Conservation (phyloP, 176 grass and related monocot genomes). For the Pontederia crassipes region DNA sequence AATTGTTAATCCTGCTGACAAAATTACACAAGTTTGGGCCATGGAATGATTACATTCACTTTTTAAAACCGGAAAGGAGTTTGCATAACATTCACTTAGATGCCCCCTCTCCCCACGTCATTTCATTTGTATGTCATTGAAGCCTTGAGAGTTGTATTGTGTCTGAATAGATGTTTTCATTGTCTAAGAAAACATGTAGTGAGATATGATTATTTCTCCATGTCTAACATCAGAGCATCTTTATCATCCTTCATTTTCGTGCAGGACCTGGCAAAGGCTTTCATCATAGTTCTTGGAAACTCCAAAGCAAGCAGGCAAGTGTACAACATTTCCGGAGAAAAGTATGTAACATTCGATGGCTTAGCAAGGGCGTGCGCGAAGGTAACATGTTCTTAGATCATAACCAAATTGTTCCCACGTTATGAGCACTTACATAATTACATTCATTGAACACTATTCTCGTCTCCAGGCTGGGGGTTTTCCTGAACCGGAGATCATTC, state of each 20-base stretch:
- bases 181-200: too few relatives aligned
- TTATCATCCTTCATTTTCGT: not conserved
- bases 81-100: too few relatives aligned
- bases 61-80: too few relatives aligned
- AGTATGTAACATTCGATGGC: conserved; percentile 95
- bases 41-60: too few relatives aligned
- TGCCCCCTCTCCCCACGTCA: too few relatives aligned
- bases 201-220: too few relatives aligned
- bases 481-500: conserved; percentile 80
- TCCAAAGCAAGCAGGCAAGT: conserved; percentile 85
- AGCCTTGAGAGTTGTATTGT: too few relatives aligned
- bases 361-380: conserved; percentile 86
- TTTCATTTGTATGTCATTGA: too few relatives aligned
- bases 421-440: not conserved
- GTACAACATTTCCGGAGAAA: conserved; percentile 88
- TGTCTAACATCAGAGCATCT: too few relatives aligned
- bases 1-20: not conserved
- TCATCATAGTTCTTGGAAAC: conserved; percentile 54
- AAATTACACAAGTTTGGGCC: conserved; percentile 2
- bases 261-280: conserved; percentile 69
- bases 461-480: conserved; percentile 60
- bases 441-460: not conserved
- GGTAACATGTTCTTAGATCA: conserved; percentile 25
- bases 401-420: not conserved
- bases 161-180: too few relatives aligned